These are phyloP conservation scores for Boletales sp. DNA, from an alignment of 768 basidiomycete genomes.

Conservation along the genomic window DNA sequence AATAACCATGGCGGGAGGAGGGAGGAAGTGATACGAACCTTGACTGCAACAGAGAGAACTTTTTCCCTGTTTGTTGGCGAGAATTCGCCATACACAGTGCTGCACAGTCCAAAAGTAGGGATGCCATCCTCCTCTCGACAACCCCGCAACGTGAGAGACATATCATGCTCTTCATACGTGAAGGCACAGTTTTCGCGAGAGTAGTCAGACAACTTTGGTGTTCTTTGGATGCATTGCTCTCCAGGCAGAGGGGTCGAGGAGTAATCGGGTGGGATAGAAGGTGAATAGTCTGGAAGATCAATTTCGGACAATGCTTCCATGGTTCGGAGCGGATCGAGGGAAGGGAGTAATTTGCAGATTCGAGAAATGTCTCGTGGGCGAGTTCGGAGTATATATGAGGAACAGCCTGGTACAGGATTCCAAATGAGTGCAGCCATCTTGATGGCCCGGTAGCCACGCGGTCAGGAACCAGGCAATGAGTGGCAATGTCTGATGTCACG, in stretches of 20 bases:
- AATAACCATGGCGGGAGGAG: not conserved
- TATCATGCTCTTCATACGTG: slow-evolving; percentile 28
- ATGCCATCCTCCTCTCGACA: slow-evolving; percentile 30
- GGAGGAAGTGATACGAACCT: slow-evolving; percentile 16
- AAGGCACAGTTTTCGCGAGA: slow-evolving; percentile 22
- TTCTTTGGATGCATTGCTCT: slow-evolving; percentile 52
- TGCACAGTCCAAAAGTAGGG: slow-evolving; percentile 29
- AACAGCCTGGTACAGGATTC: slow-evolving; percentile 6
- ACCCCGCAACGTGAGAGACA: slow-evolving; percentile 27
- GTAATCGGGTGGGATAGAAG: slow-evolving; percentile 55
- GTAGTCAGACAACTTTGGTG: slow-evolving; percentile 25
- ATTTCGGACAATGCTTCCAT: slow-evolving; percentile 13
- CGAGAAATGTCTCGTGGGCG: not conserved
- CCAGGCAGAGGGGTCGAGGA: slow-evolving; percentile 49
- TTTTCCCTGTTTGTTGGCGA: slow-evolving; percentile 22
- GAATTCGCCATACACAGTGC: slow-evolving; percentile 29
- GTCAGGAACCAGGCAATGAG: slow-evolving; percentile 17
- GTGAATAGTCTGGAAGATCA: slow-evolving; percentile 49
- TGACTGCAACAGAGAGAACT: slow-evolving; percentile 24
- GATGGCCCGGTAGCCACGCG: slow-evolving; percentile 3
- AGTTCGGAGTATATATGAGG: slow-evolving; percentile 19
- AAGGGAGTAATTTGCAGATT: slow-evolving; percentile 3
- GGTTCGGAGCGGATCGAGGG: not conserved
- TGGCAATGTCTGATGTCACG: slow-evolving; percentile 10
- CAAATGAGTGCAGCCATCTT: not conserved